Percentiles rank a stretch among this genome's conserved stretches.
Conservation (phyloP, 257 asterid genomes). For the Solanum raphanifolium region DNA sequence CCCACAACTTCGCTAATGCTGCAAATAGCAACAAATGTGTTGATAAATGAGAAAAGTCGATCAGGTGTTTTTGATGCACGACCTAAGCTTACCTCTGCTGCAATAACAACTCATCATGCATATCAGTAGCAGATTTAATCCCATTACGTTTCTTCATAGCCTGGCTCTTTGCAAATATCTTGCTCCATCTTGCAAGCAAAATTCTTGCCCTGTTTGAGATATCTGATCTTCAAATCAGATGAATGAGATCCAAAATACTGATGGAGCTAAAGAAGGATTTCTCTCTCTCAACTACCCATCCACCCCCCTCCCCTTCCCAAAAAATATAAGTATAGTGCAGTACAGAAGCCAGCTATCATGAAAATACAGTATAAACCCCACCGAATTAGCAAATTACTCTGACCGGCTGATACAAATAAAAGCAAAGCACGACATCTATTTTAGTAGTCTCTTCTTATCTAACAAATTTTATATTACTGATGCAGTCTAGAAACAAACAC, state of each 20-base stretch:
- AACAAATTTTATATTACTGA: background rate
- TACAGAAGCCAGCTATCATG: background rate
- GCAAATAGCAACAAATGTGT: constrained; percentile 26
- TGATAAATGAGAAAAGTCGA: constrained; percentile 7
- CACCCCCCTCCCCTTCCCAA: background rate
- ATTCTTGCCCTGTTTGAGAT: constrained; percentile 88
- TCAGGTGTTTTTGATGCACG: background rate
- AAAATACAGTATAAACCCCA: background rate
- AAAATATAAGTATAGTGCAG: background rate
- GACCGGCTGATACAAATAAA: background rate
- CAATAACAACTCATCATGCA: constrained; percentile 72
- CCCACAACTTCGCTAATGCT: constrained; percentile 87
- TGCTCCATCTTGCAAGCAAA: constrained; percentile 77
- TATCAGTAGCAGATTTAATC: constrained; percentile 45
- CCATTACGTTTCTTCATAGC: constrained; percentile 50
- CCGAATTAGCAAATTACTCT: background rate
- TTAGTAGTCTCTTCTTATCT: background rate
- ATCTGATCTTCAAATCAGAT: constrained; percentile 90
- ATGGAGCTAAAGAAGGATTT: background rate
- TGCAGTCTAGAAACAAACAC: background rate
- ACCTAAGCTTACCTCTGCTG: constrained; percentile 68
- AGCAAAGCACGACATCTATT: background rate
- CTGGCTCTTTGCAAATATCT: constrained; percentile 59
- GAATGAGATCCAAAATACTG: constrained; percentile 34
- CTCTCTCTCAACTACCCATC: background rate